phyloP scores from a whole-genome alignment of 148 eudicot genomes.

The Euryodendron excelsum region DNA sequence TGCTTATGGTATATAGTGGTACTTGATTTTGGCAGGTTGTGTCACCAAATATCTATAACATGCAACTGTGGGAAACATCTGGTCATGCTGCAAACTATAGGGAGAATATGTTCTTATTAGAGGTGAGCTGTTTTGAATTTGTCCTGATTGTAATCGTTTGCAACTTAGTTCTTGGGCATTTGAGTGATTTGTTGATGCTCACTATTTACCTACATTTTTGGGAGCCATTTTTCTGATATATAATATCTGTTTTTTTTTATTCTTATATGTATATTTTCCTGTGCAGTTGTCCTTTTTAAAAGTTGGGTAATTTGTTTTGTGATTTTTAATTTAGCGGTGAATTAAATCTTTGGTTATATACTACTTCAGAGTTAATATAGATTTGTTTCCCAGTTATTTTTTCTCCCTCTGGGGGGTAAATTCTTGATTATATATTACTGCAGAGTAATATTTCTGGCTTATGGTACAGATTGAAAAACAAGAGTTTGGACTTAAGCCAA shows the following conservation, averaged over 20 bases:
- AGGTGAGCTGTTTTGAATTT: slow-evolving; percentile 43
- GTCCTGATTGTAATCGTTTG: neutral
- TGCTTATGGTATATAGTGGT: neutral
- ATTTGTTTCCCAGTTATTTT: neutral
- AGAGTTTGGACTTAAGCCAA: slow-evolving; percentile 82
- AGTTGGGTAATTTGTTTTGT: neutral
- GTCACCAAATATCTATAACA: slow-evolving; percentile 85
- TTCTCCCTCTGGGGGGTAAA: neutral
- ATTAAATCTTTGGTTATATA: neutral
- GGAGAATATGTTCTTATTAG: slow-evolving; percentile 94
- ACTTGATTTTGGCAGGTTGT: slow-evolving; percentile 50
- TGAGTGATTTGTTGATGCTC: neutral
- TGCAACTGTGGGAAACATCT: slow-evolving; percentile 95
- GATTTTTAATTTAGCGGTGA: neutral
- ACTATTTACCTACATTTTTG: neutral
- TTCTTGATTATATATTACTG: neutral
- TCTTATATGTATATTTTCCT: neutral
- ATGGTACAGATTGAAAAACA: slow-evolving; percentile 62
- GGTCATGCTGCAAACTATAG: slow-evolving; percentile 94
- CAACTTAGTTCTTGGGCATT: neutral
- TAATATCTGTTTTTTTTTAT: neutral
- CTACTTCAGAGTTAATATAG: neutral
- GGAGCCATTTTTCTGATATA: too few relatives aligned
- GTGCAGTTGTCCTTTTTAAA: neutral
- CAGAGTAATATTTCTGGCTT: neutral